Base-by-base conservation (phyloP, 106 monocot species). In the Apostasia ramifera region DNA sequence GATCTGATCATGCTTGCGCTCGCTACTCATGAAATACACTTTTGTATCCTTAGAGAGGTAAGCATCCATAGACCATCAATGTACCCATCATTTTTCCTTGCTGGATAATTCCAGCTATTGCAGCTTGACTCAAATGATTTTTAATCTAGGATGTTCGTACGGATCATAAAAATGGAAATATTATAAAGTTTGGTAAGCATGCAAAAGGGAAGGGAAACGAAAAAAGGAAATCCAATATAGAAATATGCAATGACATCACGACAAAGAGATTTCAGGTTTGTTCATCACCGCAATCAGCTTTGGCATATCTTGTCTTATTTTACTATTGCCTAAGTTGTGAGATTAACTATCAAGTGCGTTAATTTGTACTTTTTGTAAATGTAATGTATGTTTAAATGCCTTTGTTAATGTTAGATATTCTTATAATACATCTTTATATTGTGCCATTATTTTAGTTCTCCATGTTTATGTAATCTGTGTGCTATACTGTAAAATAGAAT, bases 1-100 rank as follows among this genome's bases (percentile, higher is more conserved):
- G 84, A 85, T 70, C 44, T 85, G n/a, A 81, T 85, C 57, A 85
- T 85, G 80, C 80, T 81, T 54, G 57, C 82, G 40, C 53, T 84
- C 66, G 76, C 84, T 6, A 84, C 84, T 38, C 84, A 84, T 77
- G 84, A 80, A 63, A 67, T 84, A 51, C 84, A 80, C 14, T 84
- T 84, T 59, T 84, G 80, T 49, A 80, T 84, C 49, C 72, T 84
- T 57, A 77, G 84, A 56, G 80, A 84, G 80, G 84, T 84, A 5
- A 49, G 66, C 49, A 50, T 47, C 14, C 7, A 6, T 26, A 2
- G 47, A 8, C 14, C 6, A 14, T 66, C 37, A 37, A 37, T 5
- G 42, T 10, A 49, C 5, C 40, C 40, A 40, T 59, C 40, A 56
- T 64, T 67, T 66, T 66, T 66, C 8, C 11, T 48, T 44, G 14